A percentile compares a stretch with the other conserved stretches of the same genome.
These are phyloP conservation scores for Ganoderma sinense DNA, from an alignment of 1,284 basidiomycete genomes.

Conservation along the genomic window DNA sequence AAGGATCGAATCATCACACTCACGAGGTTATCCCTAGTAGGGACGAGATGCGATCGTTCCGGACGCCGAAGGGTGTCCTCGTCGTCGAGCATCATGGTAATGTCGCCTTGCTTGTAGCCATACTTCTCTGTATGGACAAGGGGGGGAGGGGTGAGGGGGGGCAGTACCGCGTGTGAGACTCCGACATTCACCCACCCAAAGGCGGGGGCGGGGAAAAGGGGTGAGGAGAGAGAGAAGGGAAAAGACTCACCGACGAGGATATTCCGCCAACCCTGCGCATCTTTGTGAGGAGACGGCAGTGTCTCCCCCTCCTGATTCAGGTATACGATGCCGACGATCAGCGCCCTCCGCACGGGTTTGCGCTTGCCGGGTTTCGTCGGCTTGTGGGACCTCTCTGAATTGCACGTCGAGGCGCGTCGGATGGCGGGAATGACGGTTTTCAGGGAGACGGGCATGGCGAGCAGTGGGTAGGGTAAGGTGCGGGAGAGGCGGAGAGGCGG, in stretches of 20 bases:
- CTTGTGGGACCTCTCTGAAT: neutral
- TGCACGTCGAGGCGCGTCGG: neutral
- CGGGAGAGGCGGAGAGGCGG: neutral
- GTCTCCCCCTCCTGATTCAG: neutral
- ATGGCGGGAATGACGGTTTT: neutral
- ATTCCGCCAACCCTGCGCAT: constrained; percentile 18
- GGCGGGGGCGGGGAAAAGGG: too few relatives aligned
- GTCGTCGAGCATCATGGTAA: constrained; percentile 42
- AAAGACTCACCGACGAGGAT: constrained; percentile 21
- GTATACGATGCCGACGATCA: constrained; percentile 11
- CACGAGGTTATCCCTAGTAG: constrained; percentile 29
- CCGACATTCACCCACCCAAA: neutral
- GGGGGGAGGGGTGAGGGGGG: neutral
- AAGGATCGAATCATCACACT: neutral
- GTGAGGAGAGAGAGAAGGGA: neutral
- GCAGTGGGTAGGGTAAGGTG: neutral
- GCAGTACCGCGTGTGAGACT: neutral
- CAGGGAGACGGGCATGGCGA: neutral
- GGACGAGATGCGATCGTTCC: constrained; percentile 1
- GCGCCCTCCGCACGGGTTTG: constrained; percentile 3
- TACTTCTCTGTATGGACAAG: constrained; percentile 31
- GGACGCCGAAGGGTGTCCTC: neutral
- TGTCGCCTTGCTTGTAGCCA: constrained; percentile 36
- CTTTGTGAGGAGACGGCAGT: constrained; percentile 20
- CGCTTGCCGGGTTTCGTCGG: neutral